Evolutionary conservation across 306 rosid species (phyloP), one percentile per base, ranked within the genome.

Genomic region (Sesbania bispinosa): DNA sequence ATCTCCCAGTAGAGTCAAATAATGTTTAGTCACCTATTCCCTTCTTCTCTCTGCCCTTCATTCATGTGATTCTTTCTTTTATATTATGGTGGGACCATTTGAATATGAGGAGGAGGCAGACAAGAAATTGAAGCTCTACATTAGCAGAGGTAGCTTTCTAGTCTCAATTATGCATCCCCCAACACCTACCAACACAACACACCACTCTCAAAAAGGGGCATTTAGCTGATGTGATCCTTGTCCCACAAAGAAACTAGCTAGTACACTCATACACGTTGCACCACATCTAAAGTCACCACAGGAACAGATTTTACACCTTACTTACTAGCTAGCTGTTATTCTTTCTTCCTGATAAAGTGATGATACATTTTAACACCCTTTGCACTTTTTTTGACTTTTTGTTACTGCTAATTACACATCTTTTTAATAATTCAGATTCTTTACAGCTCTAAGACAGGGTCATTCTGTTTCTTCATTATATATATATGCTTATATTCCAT

Each of bases 141-240:
- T 67, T 15, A 9, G 53, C 60, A 61, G 26, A 62, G 66, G 53
- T 64, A 46, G 63, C 74, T 74, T 82, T 82, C 83, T 35, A 74
- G 16, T 55, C 72, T 50, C 70, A 79, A 79, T 65, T 33, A 82
- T 79, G 75, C 62, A 65, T 18, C 45, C 18, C 2, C 71, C 57
- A 59, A 39, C 80, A 42, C 23, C 67, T 19, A 54, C 65, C 77
- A 27, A 61, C 77, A 10, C 50, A 41, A 24, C 51, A 20, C 51
- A 16, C 0, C 13, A 5, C 33, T 21, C 59, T 54, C 20, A 48
- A 47, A n/a, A 45, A 8, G 5, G 24, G 4, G 16, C 36, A 35
- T 45, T 66, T 35, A 73, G 58, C 5, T 42, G 35, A 66, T 50
- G 53, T 48, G 60, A 58, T 41, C 53, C 48, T 14, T 72, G 36